Evolutionary conservation across 805 yeast genomes (phyloP).

Genomic region (Nakazawaea laoshanensis): DNA sequence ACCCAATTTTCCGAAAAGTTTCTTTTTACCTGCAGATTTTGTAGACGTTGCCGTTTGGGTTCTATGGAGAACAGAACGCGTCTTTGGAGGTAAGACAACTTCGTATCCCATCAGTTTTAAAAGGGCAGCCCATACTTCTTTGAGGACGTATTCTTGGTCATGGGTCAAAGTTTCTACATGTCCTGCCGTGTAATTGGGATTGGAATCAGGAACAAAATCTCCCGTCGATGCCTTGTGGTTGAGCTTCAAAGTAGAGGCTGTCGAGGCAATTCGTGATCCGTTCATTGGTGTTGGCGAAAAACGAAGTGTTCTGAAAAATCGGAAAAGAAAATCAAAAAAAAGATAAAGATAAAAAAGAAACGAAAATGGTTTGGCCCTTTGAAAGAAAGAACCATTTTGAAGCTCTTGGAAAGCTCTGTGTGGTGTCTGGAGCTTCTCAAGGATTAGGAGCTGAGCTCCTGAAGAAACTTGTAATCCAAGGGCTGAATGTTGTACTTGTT

Average conservation of each 20-base stretch:
- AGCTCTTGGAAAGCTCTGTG: constrained; percentile 44
- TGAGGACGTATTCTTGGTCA: constrained; percentile 56
- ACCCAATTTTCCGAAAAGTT: constrained; percentile 11
- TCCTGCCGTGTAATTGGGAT: constrained; percentile 21
- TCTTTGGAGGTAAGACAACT: constrained; percentile 17
- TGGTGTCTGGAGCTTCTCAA: constrained; percentile 92
- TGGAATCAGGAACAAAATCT: constrained; percentile 7
- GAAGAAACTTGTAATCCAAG: constrained; percentile 35
- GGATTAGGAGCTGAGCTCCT: constrained; percentile 87
- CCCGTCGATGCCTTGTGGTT: constrained; percentile 2
- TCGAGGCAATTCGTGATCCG: constrained; percentile 1
- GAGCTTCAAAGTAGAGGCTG: constrained; percentile 1
- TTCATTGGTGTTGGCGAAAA: constrained; percentile 1
- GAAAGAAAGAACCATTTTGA: constrained; percentile 13
- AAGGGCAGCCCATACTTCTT: constrained; percentile 64
- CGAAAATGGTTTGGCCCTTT: constrained; percentile 8
- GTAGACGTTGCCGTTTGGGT: constrained; percentile 18
- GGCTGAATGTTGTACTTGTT: constrained; percentile 64
- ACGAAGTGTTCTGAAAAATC: no score
- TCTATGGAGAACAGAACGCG: constrained; percentile 10
- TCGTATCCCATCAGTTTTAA: constrained; percentile 51
- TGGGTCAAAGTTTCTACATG: constrained; percentile 35
- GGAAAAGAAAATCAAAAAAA: no score
- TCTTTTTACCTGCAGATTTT: constrained; percentile 5
- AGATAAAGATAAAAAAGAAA: no score